Conservation (phyloP, 2,329 filamentous ascomycete genomes). For the Ceratocystiopsis brevicomis region DNA sequence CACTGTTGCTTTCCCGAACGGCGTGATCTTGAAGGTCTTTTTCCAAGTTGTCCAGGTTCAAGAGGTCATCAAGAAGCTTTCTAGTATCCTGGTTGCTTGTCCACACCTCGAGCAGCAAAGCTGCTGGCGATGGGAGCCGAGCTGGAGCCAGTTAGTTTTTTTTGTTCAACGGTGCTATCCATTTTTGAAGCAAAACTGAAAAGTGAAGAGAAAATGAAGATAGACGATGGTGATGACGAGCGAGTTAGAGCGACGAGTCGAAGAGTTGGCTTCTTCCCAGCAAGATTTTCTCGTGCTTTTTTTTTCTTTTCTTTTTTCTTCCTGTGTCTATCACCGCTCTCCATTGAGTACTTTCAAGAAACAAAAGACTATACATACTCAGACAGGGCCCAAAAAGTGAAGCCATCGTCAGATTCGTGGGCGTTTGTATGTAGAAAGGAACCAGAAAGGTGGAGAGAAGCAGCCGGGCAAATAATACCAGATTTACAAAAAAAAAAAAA, state of each 20-base stretch:
- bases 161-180: no score
- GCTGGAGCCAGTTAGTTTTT: neutral
- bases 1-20: no score
- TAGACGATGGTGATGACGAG: neutral
- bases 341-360: no score
- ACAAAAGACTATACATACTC: constrained; percentile 1
- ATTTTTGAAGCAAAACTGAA: neutral
- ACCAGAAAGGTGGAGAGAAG: neutral
- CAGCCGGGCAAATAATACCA: neutral
- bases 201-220: neutral
- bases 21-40: neutral
- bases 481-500: neutral
- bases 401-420: neutral
- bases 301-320: no score
- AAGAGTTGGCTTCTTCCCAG: no score
- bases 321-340: no score
- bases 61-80: constrained; percentile 3
- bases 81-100: constrained; percentile 3
- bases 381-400: constrained; percentile 7
- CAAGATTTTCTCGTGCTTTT: no score
- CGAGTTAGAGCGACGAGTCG: neutral
- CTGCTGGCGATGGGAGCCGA: constrained; percentile 4
- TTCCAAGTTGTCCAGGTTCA: neutral
- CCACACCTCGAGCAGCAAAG: constrained; percentile 8
- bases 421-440: neutral